phyloP scores from a whole-genome alignment of 208 protist genomes.

The Acanthamoeba royreba region DNA sequence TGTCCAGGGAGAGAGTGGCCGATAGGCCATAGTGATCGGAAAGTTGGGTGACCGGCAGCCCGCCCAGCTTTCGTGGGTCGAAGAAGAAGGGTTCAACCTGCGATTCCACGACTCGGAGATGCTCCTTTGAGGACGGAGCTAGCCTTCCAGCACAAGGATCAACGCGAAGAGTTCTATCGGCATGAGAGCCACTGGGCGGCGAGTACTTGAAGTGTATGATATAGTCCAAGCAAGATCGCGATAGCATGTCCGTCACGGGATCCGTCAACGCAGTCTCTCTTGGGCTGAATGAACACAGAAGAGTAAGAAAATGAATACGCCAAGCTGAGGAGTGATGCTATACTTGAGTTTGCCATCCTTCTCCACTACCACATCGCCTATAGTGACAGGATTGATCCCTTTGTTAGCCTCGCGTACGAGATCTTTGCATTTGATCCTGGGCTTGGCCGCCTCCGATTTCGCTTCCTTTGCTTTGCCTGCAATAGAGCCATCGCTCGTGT shows the following conservation, averaged over 20 bases:
- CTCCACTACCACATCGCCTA: not conserved
- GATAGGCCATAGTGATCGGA: conserved; percentile 44
- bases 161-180: no score
- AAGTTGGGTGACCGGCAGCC: not conserved
- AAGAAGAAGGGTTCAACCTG: conserved; percentile 36
- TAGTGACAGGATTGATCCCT: conserved; percentile 18
- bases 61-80: conserved; percentile 4
- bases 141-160: no score
- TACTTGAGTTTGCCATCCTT: not conserved
- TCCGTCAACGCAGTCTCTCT: not conserved
- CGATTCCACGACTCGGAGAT: not conserved
- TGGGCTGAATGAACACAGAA: not conserved
- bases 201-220: conserved; percentile 10
- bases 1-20: not conserved
- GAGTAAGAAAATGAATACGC: not conserved
- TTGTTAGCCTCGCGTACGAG: not conserved
- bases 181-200: no score
- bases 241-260: conserved; percentile 32
- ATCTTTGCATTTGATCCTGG: not conserved
- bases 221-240: conserved; percentile 31
- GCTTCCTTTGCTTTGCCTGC: conserved; percentile 1
- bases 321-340: not conserved
- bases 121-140: not conserved
- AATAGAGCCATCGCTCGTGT: no score
- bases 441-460: not conserved